phyloP scores from a whole-genome alignment of 257 asterid species.

The Penstemon barbatus region DNA sequence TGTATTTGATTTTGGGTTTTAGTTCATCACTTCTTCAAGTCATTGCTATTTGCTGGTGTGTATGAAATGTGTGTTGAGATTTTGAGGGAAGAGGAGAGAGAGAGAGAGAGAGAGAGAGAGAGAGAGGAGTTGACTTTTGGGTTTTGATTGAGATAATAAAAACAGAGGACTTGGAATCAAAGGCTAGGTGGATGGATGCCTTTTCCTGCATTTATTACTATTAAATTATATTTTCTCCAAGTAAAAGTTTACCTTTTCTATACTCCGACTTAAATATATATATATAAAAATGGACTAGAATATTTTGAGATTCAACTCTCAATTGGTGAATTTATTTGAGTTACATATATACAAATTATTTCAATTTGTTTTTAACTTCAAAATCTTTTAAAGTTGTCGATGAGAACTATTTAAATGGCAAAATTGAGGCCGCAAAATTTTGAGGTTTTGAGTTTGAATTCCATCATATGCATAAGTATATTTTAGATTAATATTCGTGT shows the following conservation, averaged over 20 bases:
- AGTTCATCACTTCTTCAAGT: conserved; percentile 26
- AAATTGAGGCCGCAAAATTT: no score
- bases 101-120: conserved; percentile 32
- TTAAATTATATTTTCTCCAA: conserved; percentile 6
- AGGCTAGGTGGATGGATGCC: conserved; percentile 32
- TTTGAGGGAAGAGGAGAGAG: conserved; percentile 22
- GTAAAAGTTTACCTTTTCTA: background rate
- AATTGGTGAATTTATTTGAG: no score
- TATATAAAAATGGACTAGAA: no score
- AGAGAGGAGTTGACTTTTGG: conserved; percentile 60
- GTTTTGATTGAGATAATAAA: conserved; percentile 55
- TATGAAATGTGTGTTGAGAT: conserved; percentile 12
- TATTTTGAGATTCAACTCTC: no score
- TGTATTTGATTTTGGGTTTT: background rate
- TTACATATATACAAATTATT: no score
- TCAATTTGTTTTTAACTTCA: no score
- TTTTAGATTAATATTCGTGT: no score
- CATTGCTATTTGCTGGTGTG: conserved; percentile 11
- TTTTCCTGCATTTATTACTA: conserved; percentile 16
- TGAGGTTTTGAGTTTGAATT: no score
- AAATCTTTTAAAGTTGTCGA: no score
- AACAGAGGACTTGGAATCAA: conserved; percentile 40
- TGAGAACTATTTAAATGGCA: no score
- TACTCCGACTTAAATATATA: background rate
- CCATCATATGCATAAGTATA: no score